phyloP scores from a whole-genome alignment of 164 flowering plant species.

The Vitis labrusca region DNA sequence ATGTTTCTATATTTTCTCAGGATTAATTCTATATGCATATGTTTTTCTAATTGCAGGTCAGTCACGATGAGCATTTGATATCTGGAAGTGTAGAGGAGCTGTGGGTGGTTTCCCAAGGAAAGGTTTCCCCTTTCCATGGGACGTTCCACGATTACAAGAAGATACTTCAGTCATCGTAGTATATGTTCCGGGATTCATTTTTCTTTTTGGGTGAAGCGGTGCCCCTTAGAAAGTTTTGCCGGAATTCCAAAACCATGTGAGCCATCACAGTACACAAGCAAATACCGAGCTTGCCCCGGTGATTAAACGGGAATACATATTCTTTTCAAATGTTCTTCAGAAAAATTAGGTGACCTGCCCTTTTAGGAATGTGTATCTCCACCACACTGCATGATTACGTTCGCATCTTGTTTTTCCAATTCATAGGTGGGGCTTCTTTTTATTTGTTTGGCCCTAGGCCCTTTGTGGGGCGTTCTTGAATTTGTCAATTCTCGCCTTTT shows the following conservation, averaged over 20 bases:
- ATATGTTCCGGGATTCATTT: too few relatives aligned
- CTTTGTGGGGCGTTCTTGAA: too few relatives aligned
- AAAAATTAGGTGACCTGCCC: neutral
- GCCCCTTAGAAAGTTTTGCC: slow-evolving; percentile 1
- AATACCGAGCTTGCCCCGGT: neutral
- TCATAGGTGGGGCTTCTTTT: neutral
- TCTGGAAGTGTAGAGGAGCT: slow-evolving; percentile 96
- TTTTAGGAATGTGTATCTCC: neutral
- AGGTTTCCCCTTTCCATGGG: slow-evolving; percentile 72
- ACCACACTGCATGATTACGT: neutral
- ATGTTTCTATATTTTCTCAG: neutral
- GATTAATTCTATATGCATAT: neutral
- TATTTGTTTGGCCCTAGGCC: too few relatives aligned
- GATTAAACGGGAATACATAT: neutral
- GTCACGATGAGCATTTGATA: slow-evolving; percentile 97
- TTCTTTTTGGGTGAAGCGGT: too few relatives aligned
- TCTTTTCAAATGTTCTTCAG: neutral
- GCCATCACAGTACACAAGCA: neutral
- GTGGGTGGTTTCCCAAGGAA: slow-evolving; percentile 91
- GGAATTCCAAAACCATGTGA: neutral
- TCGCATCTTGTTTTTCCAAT: neutral
- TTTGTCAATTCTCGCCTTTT: too few relatives aligned
- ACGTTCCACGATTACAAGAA: slow-evolving; percentile 92
- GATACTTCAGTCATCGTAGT: slow-evolving; percentile 46
- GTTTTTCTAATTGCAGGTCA: slow-evolving; percentile 59